Evolutionary conservation across 768 basidiomycete species (phyloP).

Genomic region (Paxillus involutus): DNA sequence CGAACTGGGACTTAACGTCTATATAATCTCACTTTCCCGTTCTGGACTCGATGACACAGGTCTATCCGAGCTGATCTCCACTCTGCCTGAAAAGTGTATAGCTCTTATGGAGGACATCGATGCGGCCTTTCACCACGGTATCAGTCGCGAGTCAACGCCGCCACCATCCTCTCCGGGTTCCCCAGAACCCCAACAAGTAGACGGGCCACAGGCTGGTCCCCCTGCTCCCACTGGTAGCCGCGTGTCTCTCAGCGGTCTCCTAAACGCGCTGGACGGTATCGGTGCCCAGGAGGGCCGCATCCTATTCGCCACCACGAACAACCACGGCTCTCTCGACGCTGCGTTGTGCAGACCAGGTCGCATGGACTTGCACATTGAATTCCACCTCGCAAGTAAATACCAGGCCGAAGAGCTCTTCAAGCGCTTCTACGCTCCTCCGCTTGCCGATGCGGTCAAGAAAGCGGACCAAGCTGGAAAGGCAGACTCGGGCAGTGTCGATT

Average conservation of each 20-base stretch:
- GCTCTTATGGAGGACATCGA: constrained; percentile 86
- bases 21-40: constrained; percentile 68
- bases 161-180: background rate
- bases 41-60: constrained; percentile 60
- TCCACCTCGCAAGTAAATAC: constrained; percentile 68
- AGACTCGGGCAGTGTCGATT: background rate
- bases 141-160: constrained; percentile 31
- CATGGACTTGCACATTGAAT: constrained; percentile 79
- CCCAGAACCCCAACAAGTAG: constrained; percentile 10
- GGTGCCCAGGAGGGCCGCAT: constrained; percentile 82
- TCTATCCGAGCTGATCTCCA: constrained; percentile 56
- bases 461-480: background rate
- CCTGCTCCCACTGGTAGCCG: constrained; percentile 27
- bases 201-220: constrained; percentile 6
- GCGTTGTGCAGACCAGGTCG: constrained; percentile 78
- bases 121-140: constrained; percentile 58
- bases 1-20: constrained; percentile 74
- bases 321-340: constrained; percentile 65
- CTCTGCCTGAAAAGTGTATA: constrained; percentile 70
- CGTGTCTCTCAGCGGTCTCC: constrained; percentile 69
- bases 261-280: constrained; percentile 80
- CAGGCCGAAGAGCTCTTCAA: constrained; percentile 67
- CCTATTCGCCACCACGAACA: constrained; percentile 78
- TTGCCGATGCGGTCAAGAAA: background rate
- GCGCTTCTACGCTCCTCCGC: constrained; percentile 59